A percentile compares a stretch with the other conserved stretches of the same genome.
phyloP scores from a whole-genome alignment of 345 rosid genomes.

The Citrus unshiu region DNA sequence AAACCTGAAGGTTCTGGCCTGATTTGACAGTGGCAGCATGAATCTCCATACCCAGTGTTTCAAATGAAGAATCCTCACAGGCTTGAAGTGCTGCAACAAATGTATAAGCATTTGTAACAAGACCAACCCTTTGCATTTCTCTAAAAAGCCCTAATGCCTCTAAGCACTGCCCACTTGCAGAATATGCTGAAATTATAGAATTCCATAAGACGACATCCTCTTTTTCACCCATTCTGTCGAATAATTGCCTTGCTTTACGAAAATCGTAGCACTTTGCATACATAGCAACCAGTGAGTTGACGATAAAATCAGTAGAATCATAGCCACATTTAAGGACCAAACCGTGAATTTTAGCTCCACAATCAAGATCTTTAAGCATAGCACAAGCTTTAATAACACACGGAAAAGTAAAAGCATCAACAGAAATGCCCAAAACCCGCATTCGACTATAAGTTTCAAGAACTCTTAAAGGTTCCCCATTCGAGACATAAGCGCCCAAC shows the following conservation, averaged over 20 bases:
- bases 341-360: constrained; percentile 63
- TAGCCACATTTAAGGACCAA: constrained; percentile 47
- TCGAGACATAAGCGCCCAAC: constrained; percentile 61
- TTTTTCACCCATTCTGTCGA: constrained; percentile 40
- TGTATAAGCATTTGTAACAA: constrained; percentile 47
- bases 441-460: constrained; percentile 46
- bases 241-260: constrained; percentile 52
- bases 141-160: constrained; percentile 63
- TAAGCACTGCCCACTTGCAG: constrained; percentile 33
- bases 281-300: constrained; percentile 72
- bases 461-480: constrained; percentile 43
- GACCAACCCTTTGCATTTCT: constrained; percentile 48
- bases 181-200: constrained; percentile 66
- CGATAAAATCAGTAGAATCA: constrained; percentile 38
- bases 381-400: constrained; percentile 60
- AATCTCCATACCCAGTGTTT: constrained; percentile 61
- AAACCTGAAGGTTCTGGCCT: constrained; percentile 28
- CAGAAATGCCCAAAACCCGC: constrained; percentile 43
- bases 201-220: constrained; percentile 74
- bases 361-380: constrained; percentile 31
- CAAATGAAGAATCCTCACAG: constrained; percentile 40
- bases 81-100: constrained; percentile 71
- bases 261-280: constrained; percentile 73
- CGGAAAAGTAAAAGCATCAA: constrained; percentile 63
- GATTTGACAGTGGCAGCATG: constrained; percentile 66